These are phyloP conservation scores for Gardenia jasminoides DNA, from an alignment of 257 asterid genomes.

Conservation along the genomic window DNA sequence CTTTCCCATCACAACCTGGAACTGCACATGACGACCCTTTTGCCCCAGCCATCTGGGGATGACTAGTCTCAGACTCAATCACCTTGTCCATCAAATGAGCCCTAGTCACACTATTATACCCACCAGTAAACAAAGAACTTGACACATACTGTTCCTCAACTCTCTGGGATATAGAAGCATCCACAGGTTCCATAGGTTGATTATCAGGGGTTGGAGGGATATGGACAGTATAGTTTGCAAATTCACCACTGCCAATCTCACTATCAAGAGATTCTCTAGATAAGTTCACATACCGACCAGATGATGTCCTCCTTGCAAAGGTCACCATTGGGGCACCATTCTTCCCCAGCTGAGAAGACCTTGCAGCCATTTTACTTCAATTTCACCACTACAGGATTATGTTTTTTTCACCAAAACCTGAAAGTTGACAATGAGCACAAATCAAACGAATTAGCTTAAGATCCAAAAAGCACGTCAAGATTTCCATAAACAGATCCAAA, in stretches of 20 bases:
- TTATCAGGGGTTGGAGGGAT: conserved; percentile 95
- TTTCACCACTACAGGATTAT: conserved; percentile 19
- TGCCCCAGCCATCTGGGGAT: conserved; percentile 92
- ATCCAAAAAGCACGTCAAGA: conserved; percentile 9
- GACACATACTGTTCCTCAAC: conserved; percentile 93
- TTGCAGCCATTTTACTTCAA: conserved; percentile 53
- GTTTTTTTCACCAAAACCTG: conserved; percentile 39
- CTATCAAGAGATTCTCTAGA: conserved; percentile 94
- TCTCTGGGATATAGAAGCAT: conserved; percentile 69
- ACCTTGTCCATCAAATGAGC: conserved; percentile 98
- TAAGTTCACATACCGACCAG: conserved; percentile 82
- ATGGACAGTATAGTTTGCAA: conserved; percentile 73
- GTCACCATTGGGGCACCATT: conserved; percentile 55
- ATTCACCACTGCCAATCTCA: conserved; percentile 69
- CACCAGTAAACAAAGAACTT: conserved; percentile 83
- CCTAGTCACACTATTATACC: conserved; percentile 74
- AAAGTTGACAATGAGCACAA: conserved; percentile 14
- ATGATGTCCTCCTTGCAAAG: conserved; percentile 68
- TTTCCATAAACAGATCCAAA: neutral
- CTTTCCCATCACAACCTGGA: conserved; percentile 84
- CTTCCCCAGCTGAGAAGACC: conserved; percentile 49
- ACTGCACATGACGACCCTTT: conserved; percentile 83
- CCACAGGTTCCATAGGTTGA: conserved; percentile 70
- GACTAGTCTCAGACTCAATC: conserved; percentile 75
- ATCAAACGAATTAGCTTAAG: conserved; percentile 13